These are phyloP conservation scores for Russula virescens DNA, from an alignment of 768 basidiomycete genomes.

Conservation along the genomic window DNA sequence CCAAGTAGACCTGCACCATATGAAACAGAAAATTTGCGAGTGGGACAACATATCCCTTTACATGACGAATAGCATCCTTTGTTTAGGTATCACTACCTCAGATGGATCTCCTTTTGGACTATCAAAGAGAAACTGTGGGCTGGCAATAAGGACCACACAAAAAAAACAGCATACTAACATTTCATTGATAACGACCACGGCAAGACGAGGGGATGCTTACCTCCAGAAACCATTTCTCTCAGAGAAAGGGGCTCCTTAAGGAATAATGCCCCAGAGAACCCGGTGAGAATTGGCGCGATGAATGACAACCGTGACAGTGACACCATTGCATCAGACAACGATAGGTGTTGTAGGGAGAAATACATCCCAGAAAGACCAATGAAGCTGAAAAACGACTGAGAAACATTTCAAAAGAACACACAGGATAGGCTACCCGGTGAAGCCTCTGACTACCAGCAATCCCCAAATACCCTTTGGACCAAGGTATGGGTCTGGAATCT, in stretches of 20 bases:
- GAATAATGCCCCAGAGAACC: constrained; percentile 54
- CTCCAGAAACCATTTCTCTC: constrained; percentile 52
- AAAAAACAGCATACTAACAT: constrained; percentile 53
- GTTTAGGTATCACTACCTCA: constrained; percentile 27
- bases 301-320: too few relatives aligned
- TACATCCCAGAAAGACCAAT: constrained; percentile 63
- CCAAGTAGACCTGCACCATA: constrained; percentile 55
- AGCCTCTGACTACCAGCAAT: constrained; percentile 51
- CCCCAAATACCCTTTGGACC: constrained; percentile 65
- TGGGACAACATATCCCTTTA: constrained; percentile 27
- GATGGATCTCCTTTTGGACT: constrained; percentile 5
- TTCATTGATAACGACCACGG: not conserved
- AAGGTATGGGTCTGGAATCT: constrained; percentile 51
- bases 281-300: constrained; percentile 61
- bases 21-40: not conserved
- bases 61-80: constrained; percentile 57
- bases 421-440: constrained; percentile 43
- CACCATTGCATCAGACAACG: constrained; percentile 71
- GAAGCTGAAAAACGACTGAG: constrained; percentile 44
- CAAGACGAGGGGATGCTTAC: constrained; percentile 27
- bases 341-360: constrained; percentile 66
- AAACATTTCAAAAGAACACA: not conserved
- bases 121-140: constrained; percentile 72
- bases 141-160: constrained; percentile 77
- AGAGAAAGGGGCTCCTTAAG: constrained; percentile 54